Conservation (phyloP, 148 eudicot genomes). For the Agrostemma githago region DNA sequence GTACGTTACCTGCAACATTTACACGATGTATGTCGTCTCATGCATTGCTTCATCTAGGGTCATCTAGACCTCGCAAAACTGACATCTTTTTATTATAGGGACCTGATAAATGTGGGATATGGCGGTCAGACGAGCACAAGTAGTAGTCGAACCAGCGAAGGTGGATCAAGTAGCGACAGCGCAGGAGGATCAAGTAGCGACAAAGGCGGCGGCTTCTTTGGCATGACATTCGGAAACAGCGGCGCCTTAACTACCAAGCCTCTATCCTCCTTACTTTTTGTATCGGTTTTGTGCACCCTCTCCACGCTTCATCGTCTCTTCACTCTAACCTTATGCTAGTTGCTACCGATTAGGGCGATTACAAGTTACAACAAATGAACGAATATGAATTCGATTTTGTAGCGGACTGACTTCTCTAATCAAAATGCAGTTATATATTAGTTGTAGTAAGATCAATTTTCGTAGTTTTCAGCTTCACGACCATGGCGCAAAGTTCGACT, state of each 20-base stretch:
- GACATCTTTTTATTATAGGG: constrained; percentile 16
- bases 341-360: too few species aligned
- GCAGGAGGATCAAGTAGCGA: constrained; percentile 18
- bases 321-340: constrained; percentile 13
- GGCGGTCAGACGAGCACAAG: constrained; percentile 24
- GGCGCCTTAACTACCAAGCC: constrained; percentile 11
- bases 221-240: constrained; percentile 30
- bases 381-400: too few species aligned
- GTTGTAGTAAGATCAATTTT: too few species aligned
- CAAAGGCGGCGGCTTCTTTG: constrained; percentile 21
- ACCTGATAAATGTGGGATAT: constrained; percentile 10
- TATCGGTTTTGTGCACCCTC: constrained; percentile 20
- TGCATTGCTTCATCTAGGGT: not conserved
- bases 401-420: too few species aligned
- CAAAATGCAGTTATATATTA: too few species aligned
- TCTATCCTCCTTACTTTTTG: constrained; percentile 9
- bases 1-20: constrained; percentile 14
- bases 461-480: too few species aligned
- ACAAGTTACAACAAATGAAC: too few species aligned
- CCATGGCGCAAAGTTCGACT: too few species aligned
- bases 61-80: not conserved
- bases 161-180: constrained; percentile 19
- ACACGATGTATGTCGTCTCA: not conserved
- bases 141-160: constrained; percentile 17
- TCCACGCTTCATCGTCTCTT: constrained; percentile 15